Base-by-base conservation (phyloP, 805 yeast species). In the Candida glaebosa region DNA sequence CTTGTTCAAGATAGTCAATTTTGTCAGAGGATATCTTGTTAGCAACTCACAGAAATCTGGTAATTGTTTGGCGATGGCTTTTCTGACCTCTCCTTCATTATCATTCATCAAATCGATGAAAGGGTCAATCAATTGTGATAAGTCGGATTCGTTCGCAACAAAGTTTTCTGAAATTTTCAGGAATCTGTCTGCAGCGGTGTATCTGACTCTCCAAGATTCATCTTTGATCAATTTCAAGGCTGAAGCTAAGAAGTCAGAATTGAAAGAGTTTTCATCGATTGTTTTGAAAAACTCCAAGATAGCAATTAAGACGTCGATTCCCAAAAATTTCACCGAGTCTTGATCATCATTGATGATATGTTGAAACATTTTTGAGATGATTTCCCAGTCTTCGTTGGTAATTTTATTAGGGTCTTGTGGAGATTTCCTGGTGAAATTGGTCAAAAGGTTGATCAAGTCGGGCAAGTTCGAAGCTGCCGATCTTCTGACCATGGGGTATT, bases 121-220 rank as follows among this genome's bases (percentile, higher is more conserved):
- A 35, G 89, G 85, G 31, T 82, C 82, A 37, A 82, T 79, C 47
- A 84, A 73, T 54, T 82, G 71, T 49, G 67, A 69, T 43, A 79
- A 70, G 49, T 81, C 83, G 22, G 71, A 66, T 31, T 75, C 78
- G 38, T 78, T 73, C 46, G 74, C 71, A 51, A 73, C 71, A 56
- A 90, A 82, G 49, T 79, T 81, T 14, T 66, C 52, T 2, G 95
- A 87, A 45, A 93, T 76, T 47, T 73, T 70, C 52, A 82, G 87
- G 57, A 89, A 90, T 54, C 89, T 77, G 60, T 91, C 97, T n/a
- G 97, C 96, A 25, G 96, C 95, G 82, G 93, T 89, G 66, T 91
- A 93, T 57, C 99, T 82, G 43, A 93, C 98, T 64, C 99, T 82
- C 99, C 99, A 93, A 57, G 95, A 84, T 64, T 87, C 88, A 67